phyloP scores from a whole-genome alignment of 805 yeast genomes.

The Starmera dryadoides region DNA sequence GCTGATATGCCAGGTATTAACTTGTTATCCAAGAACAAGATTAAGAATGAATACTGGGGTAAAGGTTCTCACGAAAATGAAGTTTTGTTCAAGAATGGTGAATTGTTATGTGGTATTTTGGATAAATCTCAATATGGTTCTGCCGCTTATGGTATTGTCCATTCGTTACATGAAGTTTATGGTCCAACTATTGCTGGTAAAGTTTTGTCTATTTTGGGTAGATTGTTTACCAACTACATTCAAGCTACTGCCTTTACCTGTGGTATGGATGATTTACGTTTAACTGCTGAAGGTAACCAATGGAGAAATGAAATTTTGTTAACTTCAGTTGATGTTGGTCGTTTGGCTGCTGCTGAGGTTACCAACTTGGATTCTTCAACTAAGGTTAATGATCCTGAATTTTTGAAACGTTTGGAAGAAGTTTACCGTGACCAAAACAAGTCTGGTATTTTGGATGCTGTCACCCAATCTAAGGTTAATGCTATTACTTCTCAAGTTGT shows the following conservation, averaged over 20 bases:
- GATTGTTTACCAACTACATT: conserved; percentile 89
- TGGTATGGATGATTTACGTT: conserved; percentile 98
- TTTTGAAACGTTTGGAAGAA: conserved; percentile 85
- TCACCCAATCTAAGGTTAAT: conserved; percentile 88
- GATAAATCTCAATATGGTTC: conserved; percentile 99
- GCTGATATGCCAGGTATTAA: conserved; percentile 86
- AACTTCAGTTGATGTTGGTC: conserved; percentile 75
- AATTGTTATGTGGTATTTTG: conserved; percentile 81
- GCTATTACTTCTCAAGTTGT: conserved; percentile 93
- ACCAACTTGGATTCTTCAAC: conserved; percentile 61
- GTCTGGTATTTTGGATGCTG: conserved; percentile 90
- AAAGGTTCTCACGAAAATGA: conserved; percentile 74
- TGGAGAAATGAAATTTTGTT: conserved; percentile 82
- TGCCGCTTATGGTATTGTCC: conserved; percentile 92
- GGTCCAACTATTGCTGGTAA: conserved; percentile 90
- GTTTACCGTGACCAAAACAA: conserved; percentile 90
- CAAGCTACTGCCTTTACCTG: conserved; percentile 93
- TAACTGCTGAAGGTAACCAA: conserved; percentile 83
- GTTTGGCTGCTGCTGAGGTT: conserved; percentile 91
- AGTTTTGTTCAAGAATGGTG: conserved; percentile 83
- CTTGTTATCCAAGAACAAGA: conserved; percentile 74
- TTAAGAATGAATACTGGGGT: conserved; percentile 95
- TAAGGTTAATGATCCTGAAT: conserved; percentile 58
- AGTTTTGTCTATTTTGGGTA: conserved; percentile 84
- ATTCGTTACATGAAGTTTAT: conserved; percentile 91